phyloP scores from a whole-genome alignment of 495 filamentous ascomycete genomes.

The Durotheca rogersii region DNA sequence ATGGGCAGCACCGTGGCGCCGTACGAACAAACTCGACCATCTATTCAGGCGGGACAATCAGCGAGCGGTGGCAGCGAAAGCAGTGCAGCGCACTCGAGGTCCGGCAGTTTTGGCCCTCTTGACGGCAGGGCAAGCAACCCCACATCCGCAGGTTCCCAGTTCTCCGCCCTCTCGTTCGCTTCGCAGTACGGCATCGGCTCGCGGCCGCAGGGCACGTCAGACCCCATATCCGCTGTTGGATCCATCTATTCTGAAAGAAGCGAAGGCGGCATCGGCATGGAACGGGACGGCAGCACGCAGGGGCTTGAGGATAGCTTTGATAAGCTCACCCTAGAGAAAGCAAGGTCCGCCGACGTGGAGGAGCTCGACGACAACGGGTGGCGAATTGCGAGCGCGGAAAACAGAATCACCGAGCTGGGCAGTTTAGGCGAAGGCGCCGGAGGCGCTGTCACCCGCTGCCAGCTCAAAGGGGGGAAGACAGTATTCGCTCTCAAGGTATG shows the following conservation, averaged over 20 bases:
- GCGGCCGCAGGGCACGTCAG: slow-evolving; percentile 65
- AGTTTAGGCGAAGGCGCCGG: slow-evolving; percentile 93
- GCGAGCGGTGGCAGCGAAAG: slow-evolving; percentile 71
- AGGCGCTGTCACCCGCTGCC: slow-evolving; percentile 90
- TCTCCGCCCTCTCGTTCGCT: slow-evolving; percentile 72
- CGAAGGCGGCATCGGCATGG: slow-evolving; percentile 65
- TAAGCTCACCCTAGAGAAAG: slow-evolving; percentile 74
- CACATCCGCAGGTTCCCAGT: slow-evolving; percentile 78
- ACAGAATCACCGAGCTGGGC: slow-evolving; percentile 82
- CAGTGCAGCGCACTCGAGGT: slow-evolving; percentile 65
- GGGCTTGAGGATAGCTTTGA: slow-evolving; percentile 66
- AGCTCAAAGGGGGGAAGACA: slow-evolving; percentile 84
- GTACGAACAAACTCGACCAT: slow-evolving; percentile 52
- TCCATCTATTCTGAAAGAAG: slow-evolving; percentile 76
- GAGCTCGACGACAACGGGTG: slow-evolving; percentile 94
- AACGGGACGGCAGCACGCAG: slow-evolving; percentile 69
- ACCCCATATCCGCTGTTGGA: slow-evolving; percentile 84
- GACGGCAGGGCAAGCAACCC: slow-evolving; percentile 73
- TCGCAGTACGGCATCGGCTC: slow-evolving; percentile 61
- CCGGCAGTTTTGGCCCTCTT: slow-evolving; percentile 70
- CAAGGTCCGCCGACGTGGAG: slow-evolving; percentile 80
- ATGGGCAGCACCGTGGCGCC: slow-evolving; percentile 72
- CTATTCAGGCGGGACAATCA: slow-evolving; percentile 54
- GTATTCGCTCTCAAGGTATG: slow-evolving; percentile 94
- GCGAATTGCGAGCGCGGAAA: slow-evolving; percentile 86